Evolutionary conservation across 177 flowering plant genomes (phyloP), one percentile per base, ranked within the genome.

Genomic region (Vitis hybrid): DNA sequence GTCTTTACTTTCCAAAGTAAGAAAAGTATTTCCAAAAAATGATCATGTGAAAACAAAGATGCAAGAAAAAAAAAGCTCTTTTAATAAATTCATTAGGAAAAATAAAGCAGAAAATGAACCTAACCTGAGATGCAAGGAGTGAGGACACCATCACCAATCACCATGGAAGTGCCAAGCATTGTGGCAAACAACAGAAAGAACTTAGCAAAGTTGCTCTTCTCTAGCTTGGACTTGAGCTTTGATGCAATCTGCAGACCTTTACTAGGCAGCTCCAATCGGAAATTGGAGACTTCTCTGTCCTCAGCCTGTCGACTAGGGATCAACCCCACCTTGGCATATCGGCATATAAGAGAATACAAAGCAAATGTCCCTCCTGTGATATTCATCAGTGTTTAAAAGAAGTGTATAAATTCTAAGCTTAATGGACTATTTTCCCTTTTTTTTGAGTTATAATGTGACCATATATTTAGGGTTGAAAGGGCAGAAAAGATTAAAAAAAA

Each of bases 281-380:
- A 87, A 50, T 78, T 82, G 0, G 91, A 87, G 0, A 87, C 85
- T 7, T 81, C 79, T 19, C 19, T 14, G 19, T 87, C 91, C 77
- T 84, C 84, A 1, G 77, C 77, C 62, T 85, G 81, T 59, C 82
- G 75, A 66, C 70, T 87, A 1, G 91, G 91, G 26, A 82, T 69
- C 66, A 87, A 70, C 0, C 91, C 76, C 56, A 85, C 83, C 55
- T 78, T 87, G 0, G 82, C 87, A 45, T 83, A 78, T 34, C 89
- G 80, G 65, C 88, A 87, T 60, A 87, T 66, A 32, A 87, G 56
- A 2, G 91, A 87, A 66, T 87, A 87, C 55, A 85, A 48, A 7
- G 91, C 91, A 75, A 85, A 85, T 6, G 91, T 85, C 12, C 91
- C 91, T 14, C 89, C 91, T 87, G 71, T 87, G 70, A 14, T 51